A percentile compares a stretch with the other conserved stretches of the same genome.
Conservation (phyloP, 805 yeast species). For the Saturnispora diversa region DNA sequence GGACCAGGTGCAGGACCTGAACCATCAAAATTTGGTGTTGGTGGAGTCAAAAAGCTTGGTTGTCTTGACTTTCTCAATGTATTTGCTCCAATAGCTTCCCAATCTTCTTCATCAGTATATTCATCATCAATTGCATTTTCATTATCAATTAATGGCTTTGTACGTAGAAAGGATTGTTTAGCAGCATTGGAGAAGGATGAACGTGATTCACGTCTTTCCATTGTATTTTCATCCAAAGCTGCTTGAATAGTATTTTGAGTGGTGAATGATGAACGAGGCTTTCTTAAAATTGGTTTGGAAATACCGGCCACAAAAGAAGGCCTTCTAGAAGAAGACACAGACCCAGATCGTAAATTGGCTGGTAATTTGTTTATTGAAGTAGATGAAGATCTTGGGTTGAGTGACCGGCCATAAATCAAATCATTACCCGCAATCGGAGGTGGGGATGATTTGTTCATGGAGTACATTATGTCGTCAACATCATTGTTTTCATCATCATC, state of each 20-base stretch:
- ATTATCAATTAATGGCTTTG: constrained; percentile 18
- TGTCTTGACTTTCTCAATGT: constrained; percentile 33
- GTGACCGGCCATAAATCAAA: background rate
- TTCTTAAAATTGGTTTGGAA: constrained; percentile 23
- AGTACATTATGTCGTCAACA: constrained; percentile 8
- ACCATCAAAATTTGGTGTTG: constrained; percentile 14
- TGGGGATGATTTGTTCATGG: constrained; percentile 10
- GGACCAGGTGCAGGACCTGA: constrained; percentile 8
- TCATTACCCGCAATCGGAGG: background rate
- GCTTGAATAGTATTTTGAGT: constrained; percentile 27
- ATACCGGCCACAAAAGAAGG: constrained; percentile 30
- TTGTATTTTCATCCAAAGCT: constrained; percentile 28
- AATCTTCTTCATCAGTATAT: constrained; percentile 89
- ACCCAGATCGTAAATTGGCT: constrained; percentile 17
- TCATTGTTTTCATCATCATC: constrained; percentile 22
- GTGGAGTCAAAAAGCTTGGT: constrained; percentile 19
- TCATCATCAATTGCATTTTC: constrained; percentile 21
- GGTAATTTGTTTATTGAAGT: constrained; percentile 9
- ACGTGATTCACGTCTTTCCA: constrained; percentile 26
- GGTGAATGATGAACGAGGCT: constrained; percentile 29
- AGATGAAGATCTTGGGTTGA: constrained; percentile 10
- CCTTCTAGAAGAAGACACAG: constrained; percentile 22
- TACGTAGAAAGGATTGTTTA: constrained; percentile 35
- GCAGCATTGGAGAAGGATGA: constrained; percentile 31
- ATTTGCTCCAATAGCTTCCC: constrained; percentile 86